These are phyloP conservation scores for Cyberlindnera mrakii DNA, from an alignment of 805 yeast species.

Conservation along the genomic window DNA sequence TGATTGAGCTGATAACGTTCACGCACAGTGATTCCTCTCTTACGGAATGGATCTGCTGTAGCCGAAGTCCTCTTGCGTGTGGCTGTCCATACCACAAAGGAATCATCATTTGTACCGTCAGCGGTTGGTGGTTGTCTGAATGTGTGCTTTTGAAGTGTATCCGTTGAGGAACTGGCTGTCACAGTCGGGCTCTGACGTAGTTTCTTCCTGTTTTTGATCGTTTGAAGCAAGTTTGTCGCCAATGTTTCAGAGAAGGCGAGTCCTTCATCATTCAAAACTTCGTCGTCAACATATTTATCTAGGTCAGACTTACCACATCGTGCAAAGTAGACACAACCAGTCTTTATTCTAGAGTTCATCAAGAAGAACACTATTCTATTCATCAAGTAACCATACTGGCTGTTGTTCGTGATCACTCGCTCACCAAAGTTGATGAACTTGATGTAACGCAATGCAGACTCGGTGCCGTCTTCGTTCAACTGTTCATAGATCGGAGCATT, in stretches of 20 bases:
- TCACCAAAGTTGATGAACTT: constrained; percentile 91
- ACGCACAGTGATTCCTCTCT: constrained; percentile 55
- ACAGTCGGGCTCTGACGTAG: constrained; percentile 1
- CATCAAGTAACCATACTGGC: constrained; percentile 81
- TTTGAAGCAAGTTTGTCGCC: constrained; percentile 44
- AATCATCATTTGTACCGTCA: constrained; percentile 53
- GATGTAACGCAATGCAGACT: constrained; percentile 60
- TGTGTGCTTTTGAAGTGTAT: constrained; percentile 18
- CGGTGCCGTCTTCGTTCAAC: constrained; percentile 41
- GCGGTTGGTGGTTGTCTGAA: constrained; percentile 35
- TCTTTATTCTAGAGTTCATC: constrained; percentile 83
- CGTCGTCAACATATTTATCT: constrained; percentile 66
- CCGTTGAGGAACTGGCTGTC: constrained; percentile 13
- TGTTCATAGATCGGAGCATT: constrained; percentile 70
- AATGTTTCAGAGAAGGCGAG: constrained; percentile 57
- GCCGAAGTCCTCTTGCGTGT: constrained; percentile 79
- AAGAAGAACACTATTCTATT: constrained; percentile 88
- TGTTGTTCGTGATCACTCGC: constrained; percentile 68
- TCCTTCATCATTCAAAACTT: constrained; percentile 75
- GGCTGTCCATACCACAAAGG: constrained; percentile 92
- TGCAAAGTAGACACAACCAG: constrained; percentile 91
- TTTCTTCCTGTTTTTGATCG: constrained; percentile 27
- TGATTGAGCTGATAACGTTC: constrained; percentile 83
- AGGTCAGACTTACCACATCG: constrained; percentile 53
- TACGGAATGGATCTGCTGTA: constrained; percentile 64